These are phyloP conservation scores for Fagopyrum tataricum DNA, from an alignment of 148 eudicot genomes.

Conservation along the genomic window DNA sequence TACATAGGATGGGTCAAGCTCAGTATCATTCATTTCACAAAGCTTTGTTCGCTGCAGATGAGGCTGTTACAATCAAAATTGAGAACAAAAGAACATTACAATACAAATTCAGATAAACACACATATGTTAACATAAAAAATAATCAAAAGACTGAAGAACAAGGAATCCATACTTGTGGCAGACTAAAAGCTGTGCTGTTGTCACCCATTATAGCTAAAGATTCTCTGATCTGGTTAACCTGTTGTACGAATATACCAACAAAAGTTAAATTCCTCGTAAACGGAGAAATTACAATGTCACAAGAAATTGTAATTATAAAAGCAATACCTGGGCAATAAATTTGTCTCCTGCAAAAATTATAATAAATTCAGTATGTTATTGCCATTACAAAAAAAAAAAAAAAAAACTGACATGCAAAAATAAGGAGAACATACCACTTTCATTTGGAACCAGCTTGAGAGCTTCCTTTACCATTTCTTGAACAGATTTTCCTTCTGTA, in stretches of 20 bases:
- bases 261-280: neutral
- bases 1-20: constrained; percentile 78
- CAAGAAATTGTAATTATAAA: constrained; percentile 7
- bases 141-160: neutral
- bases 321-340: constrained; percentile 72
- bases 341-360: constrained; percentile 55
- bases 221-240: constrained; percentile 95
- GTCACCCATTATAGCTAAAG: constrained; percentile 91
- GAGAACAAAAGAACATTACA: neutral
- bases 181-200: constrained; percentile 96
- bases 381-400: neutral
- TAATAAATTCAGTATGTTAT: constrained; percentile 24
- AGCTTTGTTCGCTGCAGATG: constrained; percentile 95
- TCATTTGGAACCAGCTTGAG: too few species aligned
- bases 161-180: constrained; percentile 60
- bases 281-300: neutral
- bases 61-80: constrained; percentile 52
- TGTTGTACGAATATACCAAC: constrained; percentile 22
- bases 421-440: constrained; percentile 27
- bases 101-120: neutral
- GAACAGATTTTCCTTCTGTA: constrained; percentile 92
- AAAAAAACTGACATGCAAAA: neutral
- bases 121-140: neutral
- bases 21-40: constrained; percentile 84
- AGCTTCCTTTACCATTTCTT: too few species aligned